Conservation (phyloP, 2,329 filamentous ascomycete species). For the Ophiostoma triangulosporum region DNA sequence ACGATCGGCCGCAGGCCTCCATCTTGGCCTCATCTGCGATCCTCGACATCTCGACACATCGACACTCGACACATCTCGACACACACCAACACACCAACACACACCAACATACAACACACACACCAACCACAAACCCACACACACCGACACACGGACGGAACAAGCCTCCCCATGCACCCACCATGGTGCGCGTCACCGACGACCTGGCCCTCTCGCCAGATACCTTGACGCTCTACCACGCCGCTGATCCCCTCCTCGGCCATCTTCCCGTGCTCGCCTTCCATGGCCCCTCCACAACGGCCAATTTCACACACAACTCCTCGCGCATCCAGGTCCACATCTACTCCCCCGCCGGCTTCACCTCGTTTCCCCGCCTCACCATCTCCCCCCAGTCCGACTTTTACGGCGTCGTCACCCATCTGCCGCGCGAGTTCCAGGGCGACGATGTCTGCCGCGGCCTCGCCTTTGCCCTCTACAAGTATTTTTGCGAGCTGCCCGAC, state of each 20-base stretch:
- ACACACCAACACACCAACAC: too few species aligned
- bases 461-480: conserved; percentile 86
- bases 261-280: conserved; percentile 78
- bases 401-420: conserved; percentile 77
- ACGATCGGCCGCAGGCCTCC: neutral
- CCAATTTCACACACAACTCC: conserved; percentile 74
- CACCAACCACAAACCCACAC: too few species aligned
- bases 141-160: too few species aligned
- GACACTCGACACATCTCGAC: too few species aligned
- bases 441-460: conserved; percentile 85
- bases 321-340: conserved; percentile 92
- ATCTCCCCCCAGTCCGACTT: conserved; percentile 86
- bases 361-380: conserved; percentile 80
- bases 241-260: conserved; percentile 70
- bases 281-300: conserved; percentile 79
- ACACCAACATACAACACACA: too few species aligned
- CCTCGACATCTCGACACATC: too few species aligned
- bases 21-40: too few species aligned
- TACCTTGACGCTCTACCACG: conserved; percentile 76
- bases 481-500: conserved; percentile 76
- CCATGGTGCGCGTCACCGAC: conserved; percentile 73
- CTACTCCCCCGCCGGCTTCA: conserved; percentile 76
- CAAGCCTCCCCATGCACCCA: conserved; percentile 15
- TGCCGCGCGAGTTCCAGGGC: conserved; percentile 88
- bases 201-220: conserved; percentile 70